Evolutionary conservation across 2,329 filamentous ascomycete species (phyloP).

Genomic region (Purpureocillium takamizusanense): DNA sequence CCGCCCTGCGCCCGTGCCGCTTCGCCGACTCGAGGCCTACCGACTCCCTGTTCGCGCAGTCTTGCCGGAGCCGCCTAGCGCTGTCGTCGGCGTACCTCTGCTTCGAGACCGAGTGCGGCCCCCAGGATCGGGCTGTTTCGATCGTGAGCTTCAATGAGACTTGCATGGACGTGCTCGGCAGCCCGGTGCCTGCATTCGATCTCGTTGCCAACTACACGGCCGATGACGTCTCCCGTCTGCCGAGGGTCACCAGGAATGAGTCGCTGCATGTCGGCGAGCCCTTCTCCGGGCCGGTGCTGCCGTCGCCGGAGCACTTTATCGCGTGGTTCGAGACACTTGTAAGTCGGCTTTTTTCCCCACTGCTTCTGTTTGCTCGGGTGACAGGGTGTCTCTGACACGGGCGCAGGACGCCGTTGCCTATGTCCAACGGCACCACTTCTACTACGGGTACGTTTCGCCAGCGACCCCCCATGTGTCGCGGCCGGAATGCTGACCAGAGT

Average conservation of each 20-base stretch:
- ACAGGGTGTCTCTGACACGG: too few species aligned
- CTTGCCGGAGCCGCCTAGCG: conserved; percentile 20
- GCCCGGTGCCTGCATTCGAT: conserved; percentile 22
- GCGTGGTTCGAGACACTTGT: conserved; percentile 30
- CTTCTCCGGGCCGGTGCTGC: conserved; percentile 23
- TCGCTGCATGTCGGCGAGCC: conserved; percentile 1
- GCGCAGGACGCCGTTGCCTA: conserved; percentile 17
- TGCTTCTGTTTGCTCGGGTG: background rate
- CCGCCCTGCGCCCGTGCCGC: conserved; percentile 15
- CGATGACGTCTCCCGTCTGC: conserved; percentile 20
- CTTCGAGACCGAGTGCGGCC: conserved; percentile 23
- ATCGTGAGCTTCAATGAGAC: conserved; percentile 22
- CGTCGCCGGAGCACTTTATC: conserved; percentile 21
- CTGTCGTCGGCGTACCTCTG: conserved; percentile 28
- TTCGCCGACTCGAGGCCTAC: conserved; percentile 20
- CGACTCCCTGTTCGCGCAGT: conserved; percentile 7
- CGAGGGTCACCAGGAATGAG: conserved; percentile 19
- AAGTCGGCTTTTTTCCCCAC: conserved; percentile 3
- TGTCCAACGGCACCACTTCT: conserved; percentile 20
- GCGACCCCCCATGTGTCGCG: too few species aligned
- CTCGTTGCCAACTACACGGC: conserved; percentile 24
- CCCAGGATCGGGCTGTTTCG: conserved; percentile 12
- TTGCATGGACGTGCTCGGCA: conserved; percentile 16
- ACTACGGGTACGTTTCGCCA: too few species aligned
- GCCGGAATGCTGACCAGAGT: conserved; percentile 14